Evolutionary conservation across 83 land plant species (phyloP).

Genomic region (Picea abies): DNA sequence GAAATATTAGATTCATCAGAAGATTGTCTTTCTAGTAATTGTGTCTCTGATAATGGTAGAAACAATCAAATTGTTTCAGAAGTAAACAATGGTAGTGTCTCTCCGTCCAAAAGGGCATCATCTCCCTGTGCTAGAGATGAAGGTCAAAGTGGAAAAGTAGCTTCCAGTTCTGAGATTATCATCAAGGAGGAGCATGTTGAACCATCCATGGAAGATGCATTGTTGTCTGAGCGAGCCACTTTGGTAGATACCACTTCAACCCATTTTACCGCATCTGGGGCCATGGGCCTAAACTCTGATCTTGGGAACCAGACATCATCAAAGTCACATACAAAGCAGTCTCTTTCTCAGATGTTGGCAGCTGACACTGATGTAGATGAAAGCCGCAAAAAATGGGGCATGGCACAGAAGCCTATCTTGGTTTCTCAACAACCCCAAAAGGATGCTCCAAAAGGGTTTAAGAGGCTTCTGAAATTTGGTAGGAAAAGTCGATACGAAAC

Average conservation of each 20-base stretch:
- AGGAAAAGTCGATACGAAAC: conserved; percentile 64
- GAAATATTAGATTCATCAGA: not conserved
- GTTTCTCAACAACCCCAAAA: conserved; percentile 46
- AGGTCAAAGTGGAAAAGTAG: not conserved
- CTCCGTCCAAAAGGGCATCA: not conserved
- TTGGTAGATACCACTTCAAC: not conserved
- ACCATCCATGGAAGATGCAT: not conserved
- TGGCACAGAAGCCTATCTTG: conserved; percentile 53
- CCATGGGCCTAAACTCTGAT: conserved; percentile 37
- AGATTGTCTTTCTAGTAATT: conserved; percentile 4
- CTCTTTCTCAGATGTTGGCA: conserved; percentile 47
- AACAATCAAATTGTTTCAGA: conserved; percentile 1
- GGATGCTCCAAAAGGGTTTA: conserved; percentile 77
- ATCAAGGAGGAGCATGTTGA: not conserved
- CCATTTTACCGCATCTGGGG: not conserved
- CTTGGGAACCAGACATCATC: conserved; percentile 65
- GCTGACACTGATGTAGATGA: conserved; percentile 50
- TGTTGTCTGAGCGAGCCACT: not conserved
- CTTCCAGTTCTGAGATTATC: not conserved
- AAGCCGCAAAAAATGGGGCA: conserved; percentile 81
- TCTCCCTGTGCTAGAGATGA: too few relatives aligned
- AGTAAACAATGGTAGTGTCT: not conserved
- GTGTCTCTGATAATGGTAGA: not conserved
- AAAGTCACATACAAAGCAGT: conserved; percentile 38
- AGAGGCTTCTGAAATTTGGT: conserved; percentile 79